These are phyloP conservation scores for Aspergillus awamori DNA, from an alignment of 2,329 filamentous ascomycete genomes.

Conservation along the genomic window DNA sequence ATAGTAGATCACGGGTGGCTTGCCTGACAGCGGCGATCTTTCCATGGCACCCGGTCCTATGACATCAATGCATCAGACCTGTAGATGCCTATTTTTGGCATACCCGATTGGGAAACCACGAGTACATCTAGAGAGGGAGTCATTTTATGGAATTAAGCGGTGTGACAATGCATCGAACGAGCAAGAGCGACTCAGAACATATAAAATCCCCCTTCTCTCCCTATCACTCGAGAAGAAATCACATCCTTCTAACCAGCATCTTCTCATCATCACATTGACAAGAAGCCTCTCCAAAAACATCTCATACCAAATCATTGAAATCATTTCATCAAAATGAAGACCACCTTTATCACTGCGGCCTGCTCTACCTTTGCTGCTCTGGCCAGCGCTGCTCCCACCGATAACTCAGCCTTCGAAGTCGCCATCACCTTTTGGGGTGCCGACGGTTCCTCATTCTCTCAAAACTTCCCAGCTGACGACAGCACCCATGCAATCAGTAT, in stretches of 20 bases:
- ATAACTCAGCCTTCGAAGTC: not conserved
- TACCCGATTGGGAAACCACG: not conserved
- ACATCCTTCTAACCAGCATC: not conserved
- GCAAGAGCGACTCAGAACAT: not conserved
- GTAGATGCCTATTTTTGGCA: not conserved
- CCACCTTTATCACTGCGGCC: not conserved
- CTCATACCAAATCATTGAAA: too few species aligned
- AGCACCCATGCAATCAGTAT: not conserved
- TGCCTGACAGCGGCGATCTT: not conserved
- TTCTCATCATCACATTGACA: not conserved
- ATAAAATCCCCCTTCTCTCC: not conserved
- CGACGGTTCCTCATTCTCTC: not conserved
- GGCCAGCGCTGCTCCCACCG: not conserved
- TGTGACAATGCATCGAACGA: not conserved
- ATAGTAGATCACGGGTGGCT: not conserved
- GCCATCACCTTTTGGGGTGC: not conserved
- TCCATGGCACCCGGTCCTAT: not conserved
- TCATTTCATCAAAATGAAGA: not conserved
- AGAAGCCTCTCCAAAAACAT: not conserved
- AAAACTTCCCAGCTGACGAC: not conserved
- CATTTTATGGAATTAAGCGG: not conserved
- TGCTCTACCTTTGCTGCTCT: not conserved
- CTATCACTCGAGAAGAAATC: not conserved
- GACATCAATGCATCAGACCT: not conserved
- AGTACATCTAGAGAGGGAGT: not conserved